These are phyloP conservation scores for Stagonosporopsis chrysanthemi DNA, from an alignment of 2,329 filamentous ascomycete genomes.

Conservation along the genomic window DNA sequence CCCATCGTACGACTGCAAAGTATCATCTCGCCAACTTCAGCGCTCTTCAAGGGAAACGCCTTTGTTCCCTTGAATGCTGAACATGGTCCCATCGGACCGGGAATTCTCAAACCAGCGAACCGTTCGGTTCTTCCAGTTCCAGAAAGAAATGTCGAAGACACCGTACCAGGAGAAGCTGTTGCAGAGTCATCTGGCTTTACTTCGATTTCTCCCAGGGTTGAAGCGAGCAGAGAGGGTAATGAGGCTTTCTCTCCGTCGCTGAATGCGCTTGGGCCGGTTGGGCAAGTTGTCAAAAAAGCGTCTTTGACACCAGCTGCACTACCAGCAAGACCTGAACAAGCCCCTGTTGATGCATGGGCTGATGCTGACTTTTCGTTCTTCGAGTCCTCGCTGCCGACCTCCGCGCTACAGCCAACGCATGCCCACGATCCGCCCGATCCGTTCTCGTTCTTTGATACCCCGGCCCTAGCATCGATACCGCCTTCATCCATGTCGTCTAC, in stretches of 20 bases:
- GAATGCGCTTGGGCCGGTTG: background rate
- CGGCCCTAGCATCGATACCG: conserved; percentile 17
- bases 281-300: background rate
- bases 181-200: background rate
- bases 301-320: conserved; percentile 1
- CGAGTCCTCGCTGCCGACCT: conserved; percentile 30
- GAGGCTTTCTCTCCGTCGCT: conserved; percentile 5
- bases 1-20: conserved; percentile 44
- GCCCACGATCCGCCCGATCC: conserved; percentile 26
- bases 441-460: conserved; percentile 38
- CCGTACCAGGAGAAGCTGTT: background rate
- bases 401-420: conserved; percentile 4
- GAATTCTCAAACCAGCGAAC: conserved; percentile 36
- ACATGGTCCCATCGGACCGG: conserved; percentile 42
- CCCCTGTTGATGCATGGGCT: conserved; percentile 22
- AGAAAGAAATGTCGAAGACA: conserved; percentile 17
- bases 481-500: conserved; percentile 26
- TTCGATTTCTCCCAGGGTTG: background rate
- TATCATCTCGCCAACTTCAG: conserved; percentile 46
- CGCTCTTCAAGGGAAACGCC: conserved; percentile 38
- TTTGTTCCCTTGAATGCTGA: conserved; percentile 38
- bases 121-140: conserved; percentile 17
- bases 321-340: conserved; percentile 10
- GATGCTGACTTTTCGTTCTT: conserved; percentile 40
- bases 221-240: background rate